phyloP scores from a whole-genome alignment of 164 flowering plant species.

The Magnolia sinica region DNA sequence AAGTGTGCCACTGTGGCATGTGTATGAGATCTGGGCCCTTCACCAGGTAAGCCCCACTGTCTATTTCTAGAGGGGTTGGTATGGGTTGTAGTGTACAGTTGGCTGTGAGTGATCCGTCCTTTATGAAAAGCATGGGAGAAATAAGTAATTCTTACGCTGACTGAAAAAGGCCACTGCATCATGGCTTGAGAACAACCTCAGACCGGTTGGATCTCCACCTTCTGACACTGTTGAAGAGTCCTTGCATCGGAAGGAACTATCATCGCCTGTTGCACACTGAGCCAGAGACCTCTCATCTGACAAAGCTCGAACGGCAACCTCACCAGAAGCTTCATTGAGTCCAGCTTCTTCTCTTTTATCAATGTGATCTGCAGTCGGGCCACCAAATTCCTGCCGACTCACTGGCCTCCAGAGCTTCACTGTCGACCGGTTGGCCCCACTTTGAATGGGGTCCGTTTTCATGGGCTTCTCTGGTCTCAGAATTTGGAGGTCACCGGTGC shows the following conservation, averaged over 20 bases:
- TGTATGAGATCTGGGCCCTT: too few species aligned
- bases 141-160: constrained; percentile 44
- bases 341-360: constrained; percentile 27
- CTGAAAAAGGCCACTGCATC: constrained; percentile 63
- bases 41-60: too few species aligned
- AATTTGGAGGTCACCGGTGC: constrained; percentile 21
- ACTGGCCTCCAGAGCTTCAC: constrained; percentile 64
- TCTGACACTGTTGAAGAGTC: constrained; percentile 11
- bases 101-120: too few species aligned
- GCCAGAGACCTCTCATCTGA: constrained; percentile 20
- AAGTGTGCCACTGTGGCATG: too few species aligned
- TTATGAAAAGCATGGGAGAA: too few species aligned
- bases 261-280: constrained; percentile 14
- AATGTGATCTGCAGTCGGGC: constrained; percentile 16
- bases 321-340: constrained; percentile 11
- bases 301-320: constrained; percentile 17
- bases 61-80: too few species aligned
- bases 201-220: constrained; percentile 16
- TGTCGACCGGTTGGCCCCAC: constrained; percentile 23
- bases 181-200: constrained; percentile 29
- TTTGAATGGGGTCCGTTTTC: constrained; percentile 30
- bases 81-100: too few species aligned
- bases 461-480: constrained; percentile 34
- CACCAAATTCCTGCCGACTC: constrained; percentile 37
- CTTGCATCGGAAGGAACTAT: background rate